phyloP scores from a whole-genome alignment of 306 rosid species.

The Canavalia gladiata region DNA sequence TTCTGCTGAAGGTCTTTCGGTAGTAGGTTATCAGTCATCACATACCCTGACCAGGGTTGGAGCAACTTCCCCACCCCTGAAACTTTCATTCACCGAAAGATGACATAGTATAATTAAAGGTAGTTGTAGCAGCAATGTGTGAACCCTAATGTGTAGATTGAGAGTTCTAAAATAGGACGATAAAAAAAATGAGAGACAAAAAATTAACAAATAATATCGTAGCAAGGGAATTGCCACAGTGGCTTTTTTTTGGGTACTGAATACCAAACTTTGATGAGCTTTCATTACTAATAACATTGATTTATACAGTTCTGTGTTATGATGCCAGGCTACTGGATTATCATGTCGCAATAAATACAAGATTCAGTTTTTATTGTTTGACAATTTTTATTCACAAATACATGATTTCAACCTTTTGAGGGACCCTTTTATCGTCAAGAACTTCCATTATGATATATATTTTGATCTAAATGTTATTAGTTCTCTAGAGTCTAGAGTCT shows the following conservation, averaged over 20 bases:
- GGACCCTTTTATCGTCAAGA: neutral
- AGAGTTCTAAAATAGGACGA: neutral
- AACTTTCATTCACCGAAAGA: neutral
- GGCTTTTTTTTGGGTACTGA: neutral
- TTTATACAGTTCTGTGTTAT: neutral
- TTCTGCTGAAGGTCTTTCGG: conserved; percentile 1
- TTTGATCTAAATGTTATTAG: neutral
- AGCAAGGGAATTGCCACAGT: neutral
- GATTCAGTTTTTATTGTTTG: neutral
- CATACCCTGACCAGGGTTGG: neutral
- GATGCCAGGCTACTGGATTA: neutral
- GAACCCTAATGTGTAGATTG: neutral
- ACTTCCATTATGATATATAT: neutral
- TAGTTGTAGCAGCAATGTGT: neutral
- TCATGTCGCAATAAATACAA: conserved; percentile 13
- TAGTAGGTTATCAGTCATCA: neutral
- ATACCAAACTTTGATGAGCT: neutral
- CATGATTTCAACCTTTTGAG: neutral
- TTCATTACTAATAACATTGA: neutral
- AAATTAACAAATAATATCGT: neutral
- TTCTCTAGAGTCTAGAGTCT: neutral
- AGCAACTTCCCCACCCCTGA: neutral
- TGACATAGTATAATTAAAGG: neutral
- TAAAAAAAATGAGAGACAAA: neutral
- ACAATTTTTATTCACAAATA: neutral